phyloP scores from a whole-genome alignment of 257 asterid genomes.

The Solanum pennellii region DNA sequence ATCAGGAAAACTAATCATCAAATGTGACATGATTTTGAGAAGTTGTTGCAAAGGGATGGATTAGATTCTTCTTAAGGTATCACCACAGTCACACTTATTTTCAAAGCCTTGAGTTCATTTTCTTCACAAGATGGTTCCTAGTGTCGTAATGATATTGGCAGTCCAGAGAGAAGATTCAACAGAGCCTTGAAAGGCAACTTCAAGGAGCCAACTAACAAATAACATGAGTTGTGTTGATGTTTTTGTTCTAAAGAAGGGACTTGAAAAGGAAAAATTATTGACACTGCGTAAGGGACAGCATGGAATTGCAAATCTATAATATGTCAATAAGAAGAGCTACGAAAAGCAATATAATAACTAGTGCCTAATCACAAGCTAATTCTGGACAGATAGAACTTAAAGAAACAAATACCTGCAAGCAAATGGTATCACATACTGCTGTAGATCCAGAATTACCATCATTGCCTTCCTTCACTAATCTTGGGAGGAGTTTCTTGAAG shows the following conservation, averaged over 20 bases:
- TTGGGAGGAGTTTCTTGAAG: constrained; percentile 67
- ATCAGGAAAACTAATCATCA: background rate
- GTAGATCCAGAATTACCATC: constrained; percentile 89
- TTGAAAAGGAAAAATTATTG: background rate
- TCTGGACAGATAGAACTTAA: background rate
- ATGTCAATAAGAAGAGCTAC: background rate
- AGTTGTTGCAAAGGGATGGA: background rate
- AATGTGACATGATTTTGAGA: background rate
- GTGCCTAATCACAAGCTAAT: background rate
- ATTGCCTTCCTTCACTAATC: constrained; percentile 64
- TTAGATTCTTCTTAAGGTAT: background rate
- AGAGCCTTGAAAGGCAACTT: background rate
- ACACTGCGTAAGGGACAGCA: background rate
- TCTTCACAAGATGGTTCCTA: background rate
- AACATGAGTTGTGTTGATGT: background rate
- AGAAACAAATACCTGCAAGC: constrained; percentile 65
- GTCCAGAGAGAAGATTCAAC: background rate
- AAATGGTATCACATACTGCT: constrained; percentile 71
- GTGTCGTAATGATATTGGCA: background rate
- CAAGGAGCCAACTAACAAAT: background rate
- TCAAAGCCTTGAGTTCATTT: background rate
- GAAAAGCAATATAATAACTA: background rate
- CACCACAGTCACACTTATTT: background rate
- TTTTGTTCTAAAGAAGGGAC: background rate
- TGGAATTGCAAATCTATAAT: background rate